Evolutionary conservation across 805 yeast genomes (phyloP).

Genomic region (Candida nemodendra): DNA sequence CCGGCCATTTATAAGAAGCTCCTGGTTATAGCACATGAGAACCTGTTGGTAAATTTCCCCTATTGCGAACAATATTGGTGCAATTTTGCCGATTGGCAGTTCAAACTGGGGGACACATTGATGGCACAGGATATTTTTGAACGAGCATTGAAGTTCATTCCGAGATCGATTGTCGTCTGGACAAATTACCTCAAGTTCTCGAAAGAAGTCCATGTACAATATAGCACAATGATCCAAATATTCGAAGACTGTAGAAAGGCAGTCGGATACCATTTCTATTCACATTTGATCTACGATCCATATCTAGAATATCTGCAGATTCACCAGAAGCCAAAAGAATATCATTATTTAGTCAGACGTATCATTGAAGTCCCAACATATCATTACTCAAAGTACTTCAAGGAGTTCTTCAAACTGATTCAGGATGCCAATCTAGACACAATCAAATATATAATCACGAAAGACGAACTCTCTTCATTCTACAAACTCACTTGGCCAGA

Average conservation of each 20-base stretch:
- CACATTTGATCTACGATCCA: constrained; percentile 49
- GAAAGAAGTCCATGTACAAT: constrained; percentile 30
- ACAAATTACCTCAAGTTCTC: constrained; percentile 42
- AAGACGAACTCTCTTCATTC: constrained; percentile 20
- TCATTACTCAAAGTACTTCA: constrained; percentile 49
- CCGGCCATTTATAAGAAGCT: constrained; percentile 28
- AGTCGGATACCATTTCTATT: constrained; percentile 53
- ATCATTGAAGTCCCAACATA: constrained; percentile 56
- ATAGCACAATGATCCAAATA: constrained; percentile 31
- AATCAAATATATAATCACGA: constrained; percentile 24
- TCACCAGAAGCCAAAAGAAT: constrained; percentile 29
- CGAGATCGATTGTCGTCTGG: constrained; percentile 53
- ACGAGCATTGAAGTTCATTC: constrained; percentile 38
- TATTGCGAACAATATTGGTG: constrained; percentile 55
- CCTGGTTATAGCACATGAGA: constrained; percentile 40
- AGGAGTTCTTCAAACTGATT: constrained; percentile 35
- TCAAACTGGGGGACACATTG: constrained; percentile 41
- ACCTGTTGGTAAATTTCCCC: constrained; percentile 48
- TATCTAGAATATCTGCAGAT: constrained; percentile 44
- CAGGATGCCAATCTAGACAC: constrained; percentile 33
- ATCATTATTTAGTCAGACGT: constrained; percentile 44
- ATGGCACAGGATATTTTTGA: constrained; percentile 37
- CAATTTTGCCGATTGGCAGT: constrained; percentile 49
- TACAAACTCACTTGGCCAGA: constrained; percentile 25
- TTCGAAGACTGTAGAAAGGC: constrained; percentile 48